Conservation (phyloP, 768 basidiomycete genomes). For the Hysterangium stoloniferum region DNA sequence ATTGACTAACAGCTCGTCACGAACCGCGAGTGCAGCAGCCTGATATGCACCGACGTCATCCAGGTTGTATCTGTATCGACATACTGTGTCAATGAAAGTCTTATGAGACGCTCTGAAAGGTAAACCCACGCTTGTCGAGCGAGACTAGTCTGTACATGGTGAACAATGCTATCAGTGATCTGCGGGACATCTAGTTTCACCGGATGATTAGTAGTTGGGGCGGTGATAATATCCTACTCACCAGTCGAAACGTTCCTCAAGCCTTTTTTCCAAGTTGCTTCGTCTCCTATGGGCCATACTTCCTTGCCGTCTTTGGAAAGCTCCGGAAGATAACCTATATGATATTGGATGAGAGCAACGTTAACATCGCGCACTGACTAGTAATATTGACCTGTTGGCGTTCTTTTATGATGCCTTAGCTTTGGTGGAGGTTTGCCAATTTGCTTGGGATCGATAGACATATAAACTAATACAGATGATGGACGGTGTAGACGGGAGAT, state of each 20-base stretch:
- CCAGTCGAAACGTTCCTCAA: conserved; percentile 52
- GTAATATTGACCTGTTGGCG: conserved; percentile 1
- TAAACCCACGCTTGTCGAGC: conserved; percentile 64
- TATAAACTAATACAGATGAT: too few relatives aligned
- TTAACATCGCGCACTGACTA: not conserved
- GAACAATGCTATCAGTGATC: conserved; percentile 70
- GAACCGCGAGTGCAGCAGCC: conserved; percentile 78
- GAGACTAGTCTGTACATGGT: conserved; percentile 82
- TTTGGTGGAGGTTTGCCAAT: conserved; percentile 8
- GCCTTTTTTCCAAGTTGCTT: conserved; percentile 61
- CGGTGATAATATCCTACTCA: conserved; percentile 20
- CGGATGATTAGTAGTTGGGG: conserved; percentile 7
- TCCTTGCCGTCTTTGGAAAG: conserved; percentile 70
- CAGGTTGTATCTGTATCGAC: conserved; percentile 24
- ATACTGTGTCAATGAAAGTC: conserved; percentile 51
- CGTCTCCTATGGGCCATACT: conserved; percentile 80
- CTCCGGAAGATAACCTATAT: conserved; percentile 77
- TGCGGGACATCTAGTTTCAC: conserved; percentile 40
- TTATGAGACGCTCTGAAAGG: not conserved
- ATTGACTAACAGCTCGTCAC: conserved; percentile 85
- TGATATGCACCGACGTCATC: conserved; percentile 86
- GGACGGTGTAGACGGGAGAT: too few relatives aligned
- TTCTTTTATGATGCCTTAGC: conserved; percentile 10
- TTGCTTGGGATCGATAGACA: conserved; percentile 8
- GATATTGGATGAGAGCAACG: conserved; percentile 21